phyloP scores from a whole-genome alignment of 768 basidiomycete genomes.

The Hericium erinaceus region DNA sequence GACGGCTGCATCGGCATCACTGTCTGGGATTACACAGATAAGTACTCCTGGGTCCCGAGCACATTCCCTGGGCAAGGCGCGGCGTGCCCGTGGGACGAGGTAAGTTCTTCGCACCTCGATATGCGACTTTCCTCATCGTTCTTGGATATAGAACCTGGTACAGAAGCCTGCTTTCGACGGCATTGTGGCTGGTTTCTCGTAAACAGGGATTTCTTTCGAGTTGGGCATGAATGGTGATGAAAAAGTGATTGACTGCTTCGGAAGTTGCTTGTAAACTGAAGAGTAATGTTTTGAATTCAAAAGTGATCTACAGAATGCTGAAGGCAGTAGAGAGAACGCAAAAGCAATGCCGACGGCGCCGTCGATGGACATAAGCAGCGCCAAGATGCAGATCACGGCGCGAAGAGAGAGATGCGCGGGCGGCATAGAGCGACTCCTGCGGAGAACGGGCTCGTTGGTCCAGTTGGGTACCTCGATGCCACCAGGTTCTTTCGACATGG shows the following conservation, averaged over 20 bases:
- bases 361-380: too few relatives aligned
- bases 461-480: too few relatives aligned
- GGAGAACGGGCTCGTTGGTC: too few relatives aligned
- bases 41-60: conserved; percentile 28
- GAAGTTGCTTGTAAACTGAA: not conserved
- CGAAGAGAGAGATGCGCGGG: too few relatives aligned
- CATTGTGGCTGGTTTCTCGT: conserved; percentile 26
- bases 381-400: too few relatives aligned
- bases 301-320: too few relatives aligned
- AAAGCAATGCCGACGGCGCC: too few relatives aligned
- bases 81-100: conserved; percentile 21
- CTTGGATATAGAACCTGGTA: conserved; percentile 17
- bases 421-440: too few relatives aligned
- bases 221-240: not conserved
- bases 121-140: not conserved
- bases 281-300: not conserved
- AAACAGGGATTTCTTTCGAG: not conserved
- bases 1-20: conserved; percentile 28
- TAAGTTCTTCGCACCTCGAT: conserved; percentile 1
- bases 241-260: not conserved
- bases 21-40: conserved; percentile 35
- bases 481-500: too few relatives aligned
- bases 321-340: too few relatives aligned
- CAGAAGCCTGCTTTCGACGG: conserved; percentile 39
- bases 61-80: conserved; percentile 27